These are phyloP conservation scores for Venustampulla echinocandica DNA, from an alignment of 495 filamentous ascomycete genomes.

Conservation along the genomic window DNA sequence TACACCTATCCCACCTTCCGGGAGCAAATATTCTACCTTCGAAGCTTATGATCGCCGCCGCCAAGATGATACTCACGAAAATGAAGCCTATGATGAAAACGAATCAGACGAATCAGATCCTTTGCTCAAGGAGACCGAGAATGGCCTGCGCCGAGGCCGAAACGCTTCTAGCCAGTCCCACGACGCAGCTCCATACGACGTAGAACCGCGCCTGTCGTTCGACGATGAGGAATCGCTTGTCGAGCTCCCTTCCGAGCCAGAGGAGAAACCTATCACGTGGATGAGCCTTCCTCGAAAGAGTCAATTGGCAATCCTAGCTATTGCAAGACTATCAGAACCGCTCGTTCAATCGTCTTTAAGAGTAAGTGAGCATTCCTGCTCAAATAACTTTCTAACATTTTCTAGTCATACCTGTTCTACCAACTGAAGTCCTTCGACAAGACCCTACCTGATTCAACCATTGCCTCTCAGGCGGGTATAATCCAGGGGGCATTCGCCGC, in stretches of 20 bases:
- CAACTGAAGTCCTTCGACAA: slow-evolving; percentile 64
- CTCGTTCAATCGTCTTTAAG: slow-evolving; percentile 70
- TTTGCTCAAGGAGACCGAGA: no score
- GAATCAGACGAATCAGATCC: no score
- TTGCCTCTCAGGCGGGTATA: slow-evolving; percentile 70
- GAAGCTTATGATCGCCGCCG: no score
- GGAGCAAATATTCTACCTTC: no score
- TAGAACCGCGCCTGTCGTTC: slow-evolving; percentile 13
- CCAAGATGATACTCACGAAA: no score
- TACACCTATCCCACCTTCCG: no score
- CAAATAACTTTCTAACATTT: slow-evolving; percentile 19
- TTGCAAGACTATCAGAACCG: slow-evolving; percentile 70
- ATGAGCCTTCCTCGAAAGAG: slow-evolving; percentile 60
- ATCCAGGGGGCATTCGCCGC: slow-evolving; percentile 73
- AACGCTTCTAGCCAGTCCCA: background rate
- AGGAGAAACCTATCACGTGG: slow-evolving; percentile 47
- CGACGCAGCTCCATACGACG: slow-evolving; percentile 6
- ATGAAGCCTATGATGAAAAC: no score
- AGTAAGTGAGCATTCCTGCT: slow-evolving; percentile 22
- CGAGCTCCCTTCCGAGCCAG: slow-evolving; percentile 3
- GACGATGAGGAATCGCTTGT: slow-evolving; percentile 20
- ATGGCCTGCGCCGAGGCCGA: no score
- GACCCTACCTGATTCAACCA: slow-evolving; percentile 54
- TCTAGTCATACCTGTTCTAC: slow-evolving; percentile 65
- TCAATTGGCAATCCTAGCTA: slow-evolving; percentile 65